Conservation (phyloP, 441 rosid species). For the Hypseocharis bilobata region DNA sequence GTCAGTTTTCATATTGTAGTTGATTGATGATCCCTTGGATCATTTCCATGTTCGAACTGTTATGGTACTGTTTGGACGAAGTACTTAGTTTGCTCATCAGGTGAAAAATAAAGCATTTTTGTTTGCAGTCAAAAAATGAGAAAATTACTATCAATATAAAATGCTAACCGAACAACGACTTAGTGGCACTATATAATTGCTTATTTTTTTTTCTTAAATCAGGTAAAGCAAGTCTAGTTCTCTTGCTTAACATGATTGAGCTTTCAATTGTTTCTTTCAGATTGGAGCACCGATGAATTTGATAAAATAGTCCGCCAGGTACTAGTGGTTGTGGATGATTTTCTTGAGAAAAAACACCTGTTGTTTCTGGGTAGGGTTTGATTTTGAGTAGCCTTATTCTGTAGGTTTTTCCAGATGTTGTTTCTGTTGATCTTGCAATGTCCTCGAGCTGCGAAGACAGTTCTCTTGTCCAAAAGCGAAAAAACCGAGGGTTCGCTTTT, state of each 20-base stretch:
- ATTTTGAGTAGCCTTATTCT: neutral
- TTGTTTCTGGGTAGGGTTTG: neutral
- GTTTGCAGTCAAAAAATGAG: neutral
- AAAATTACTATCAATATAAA: conserved; percentile 6
- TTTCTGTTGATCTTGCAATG: conserved; percentile 15
- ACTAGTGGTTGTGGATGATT: neutral
- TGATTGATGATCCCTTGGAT: neutral
- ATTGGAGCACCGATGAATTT: conserved; percentile 6
- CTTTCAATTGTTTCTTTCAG: conserved; percentile 4
- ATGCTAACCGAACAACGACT: neutral
- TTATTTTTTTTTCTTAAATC: neutral
- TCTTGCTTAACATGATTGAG: neutral
- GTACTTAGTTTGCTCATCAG: neutral
- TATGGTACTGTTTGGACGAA: neutral
- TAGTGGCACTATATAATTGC: neutral
- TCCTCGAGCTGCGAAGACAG: neutral
- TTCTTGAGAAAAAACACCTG: neutral
- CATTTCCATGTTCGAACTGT: neutral
- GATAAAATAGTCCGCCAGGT: conserved; percentile 11
- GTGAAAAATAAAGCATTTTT: neutral
- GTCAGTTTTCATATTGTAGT: conserved; percentile 7
- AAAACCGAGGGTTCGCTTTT: conserved; percentile 13
- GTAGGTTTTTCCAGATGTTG: conserved; percentile 12
- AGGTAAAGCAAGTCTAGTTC: neutral
- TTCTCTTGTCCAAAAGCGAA: neutral